Conservation (phyloP, 805 yeast species). For the Nakazawaea anatomiae region DNA sequence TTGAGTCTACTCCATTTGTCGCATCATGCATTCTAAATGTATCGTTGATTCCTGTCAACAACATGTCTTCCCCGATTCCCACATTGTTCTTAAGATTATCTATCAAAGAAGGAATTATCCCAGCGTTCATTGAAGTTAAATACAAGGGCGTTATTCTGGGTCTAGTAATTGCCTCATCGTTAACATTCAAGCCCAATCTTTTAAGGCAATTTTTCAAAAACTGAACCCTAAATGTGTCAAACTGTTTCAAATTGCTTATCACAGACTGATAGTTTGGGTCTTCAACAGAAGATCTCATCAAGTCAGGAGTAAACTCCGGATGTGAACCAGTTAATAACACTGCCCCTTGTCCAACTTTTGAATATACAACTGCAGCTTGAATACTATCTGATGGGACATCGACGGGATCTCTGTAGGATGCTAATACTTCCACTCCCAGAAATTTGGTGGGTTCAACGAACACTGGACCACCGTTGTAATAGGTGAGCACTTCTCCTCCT, state of each 20-base stretch:
- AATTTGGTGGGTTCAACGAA: conserved; percentile 69
- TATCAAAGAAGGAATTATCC: conserved; percentile 26
- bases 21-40: conserved; percentile 40
- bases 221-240: conserved; percentile 42
- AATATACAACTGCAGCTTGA: conserved; percentile 67
- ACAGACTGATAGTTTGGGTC: conserved; percentile 28
- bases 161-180: conserved; percentile 37
- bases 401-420: conserved; percentile 51
- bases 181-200: conserved; percentile 67
- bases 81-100: conserved; percentile 22
- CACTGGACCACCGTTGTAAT: conserved; percentile 87
- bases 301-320: conserved; percentile 72
- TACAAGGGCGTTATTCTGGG: conserved; percentile 70
- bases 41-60: conserved; percentile 50
- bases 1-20: conserved; percentile 16
- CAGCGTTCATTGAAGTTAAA: conserved; percentile 36
- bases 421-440: conserved; percentile 64
- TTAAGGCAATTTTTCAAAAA: conserved; percentile 54
- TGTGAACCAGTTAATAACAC: conserved; percentile 82
- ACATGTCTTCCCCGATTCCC: conserved; percentile 32
- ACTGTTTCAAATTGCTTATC: conserved; percentile 31
- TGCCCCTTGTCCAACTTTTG: conserved; percentile 66
- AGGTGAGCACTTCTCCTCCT: conserved; percentile 29
- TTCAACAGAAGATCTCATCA: conserved; percentile 29
- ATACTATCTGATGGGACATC: conserved; percentile 40